A percentile compares a stretch with the other conserved stretches of the same genome.
These are phyloP conservation scores for Dactylis glomerata DNA, from an alignment of 176 grass and related monocot species.

Conservation along the genomic window DNA sequence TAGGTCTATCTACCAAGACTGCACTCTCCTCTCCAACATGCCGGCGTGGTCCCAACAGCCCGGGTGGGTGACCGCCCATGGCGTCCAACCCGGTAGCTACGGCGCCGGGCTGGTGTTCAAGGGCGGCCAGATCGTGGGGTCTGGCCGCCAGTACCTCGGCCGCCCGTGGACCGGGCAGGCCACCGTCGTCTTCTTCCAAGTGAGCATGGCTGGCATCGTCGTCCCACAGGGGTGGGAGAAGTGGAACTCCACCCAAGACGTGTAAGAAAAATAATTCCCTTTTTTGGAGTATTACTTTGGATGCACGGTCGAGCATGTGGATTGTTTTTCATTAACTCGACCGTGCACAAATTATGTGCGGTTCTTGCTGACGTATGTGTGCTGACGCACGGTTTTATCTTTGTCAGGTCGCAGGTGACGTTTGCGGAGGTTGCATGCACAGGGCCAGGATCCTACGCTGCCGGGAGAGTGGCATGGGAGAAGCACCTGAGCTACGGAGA, in stretches of 20 bases:
- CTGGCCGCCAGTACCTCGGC: conserved; percentile 43
- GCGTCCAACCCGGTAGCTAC: conserved; percentile 21
- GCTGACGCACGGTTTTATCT: not conserved
- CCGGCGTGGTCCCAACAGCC: not conserved
- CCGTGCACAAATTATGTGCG: not conserved
- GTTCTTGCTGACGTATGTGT: not conserved
- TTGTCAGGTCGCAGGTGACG: conserved; percentile 29
- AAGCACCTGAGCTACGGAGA: conserved; percentile 26
- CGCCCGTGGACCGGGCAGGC: conserved; percentile 58
- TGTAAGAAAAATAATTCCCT: not conserved
- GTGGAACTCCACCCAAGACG: conserved; percentile 20
- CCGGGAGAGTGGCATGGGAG: conserved; percentile 36
- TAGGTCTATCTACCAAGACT: conserved; percentile 38
- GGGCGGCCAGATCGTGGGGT: conserved; percentile 21
- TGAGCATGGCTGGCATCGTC: conserved; percentile 32
- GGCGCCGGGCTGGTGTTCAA: conserved; percentile 43
- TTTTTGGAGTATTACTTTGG: not conserved
- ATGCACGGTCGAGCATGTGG: not conserved
- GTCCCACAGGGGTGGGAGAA: conserved; percentile 52
- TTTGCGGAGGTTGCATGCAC: conserved; percentile 38
- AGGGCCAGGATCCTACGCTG: conserved; percentile 32
- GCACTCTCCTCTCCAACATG: conserved; percentile 33
- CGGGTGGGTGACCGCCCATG: conserved; percentile 37
- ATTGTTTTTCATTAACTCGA: too few species aligned
- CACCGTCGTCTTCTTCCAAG: conserved; percentile 56